These are phyloP conservation scores for Rhodotorula mucilaginosa DNA, from an alignment of 1,284 basidiomycete genomes.

Conservation along the genomic window DNA sequence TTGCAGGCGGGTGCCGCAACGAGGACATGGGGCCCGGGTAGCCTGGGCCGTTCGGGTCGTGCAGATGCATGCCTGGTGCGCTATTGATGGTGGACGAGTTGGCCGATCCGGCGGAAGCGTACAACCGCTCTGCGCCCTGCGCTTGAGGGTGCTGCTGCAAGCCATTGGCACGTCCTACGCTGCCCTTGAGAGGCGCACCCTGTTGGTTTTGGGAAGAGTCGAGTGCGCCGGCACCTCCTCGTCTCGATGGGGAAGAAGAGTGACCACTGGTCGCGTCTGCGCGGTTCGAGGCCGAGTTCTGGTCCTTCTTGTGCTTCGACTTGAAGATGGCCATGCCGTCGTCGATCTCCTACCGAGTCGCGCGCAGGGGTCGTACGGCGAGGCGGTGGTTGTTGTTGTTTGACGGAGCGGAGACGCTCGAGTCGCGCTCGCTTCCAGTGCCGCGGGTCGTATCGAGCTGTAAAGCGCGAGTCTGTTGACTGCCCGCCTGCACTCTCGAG, in stretches of 20 bases:
- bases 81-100: not conserved
- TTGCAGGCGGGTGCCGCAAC: too few relatives aligned
- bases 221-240: not conserved
- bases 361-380: too few relatives aligned
- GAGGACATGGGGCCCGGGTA: not conserved
- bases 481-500: too few relatives aligned
- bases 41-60: not conserved
- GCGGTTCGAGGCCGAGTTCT: slow-evolving; percentile 17
- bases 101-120: not conserved
- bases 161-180: slow-evolving; percentile 11
- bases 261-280: not conserved
- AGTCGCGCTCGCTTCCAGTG: not conserved
- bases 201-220: not conserved
- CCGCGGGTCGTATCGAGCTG: too few relatives aligned
- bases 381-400: not conserved
- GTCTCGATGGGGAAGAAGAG: not conserved
- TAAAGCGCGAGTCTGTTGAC: too few relatives aligned
- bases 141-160: not conserved
- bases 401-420: not conserved
- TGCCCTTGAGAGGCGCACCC: slow-evolving; percentile 5
- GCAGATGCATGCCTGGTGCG: not conserved
- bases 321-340: slow-evolving; percentile 36
- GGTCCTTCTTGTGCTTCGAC: slow-evolving; percentile 25
- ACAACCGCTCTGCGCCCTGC: not conserved
- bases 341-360: not conserved